Evolutionary conservation across 2,329 filamentous ascomycete genomes (phyloP), one percentile per base, ranked within the genome.

Genomic region (Thelonectria blattea): DNA sequence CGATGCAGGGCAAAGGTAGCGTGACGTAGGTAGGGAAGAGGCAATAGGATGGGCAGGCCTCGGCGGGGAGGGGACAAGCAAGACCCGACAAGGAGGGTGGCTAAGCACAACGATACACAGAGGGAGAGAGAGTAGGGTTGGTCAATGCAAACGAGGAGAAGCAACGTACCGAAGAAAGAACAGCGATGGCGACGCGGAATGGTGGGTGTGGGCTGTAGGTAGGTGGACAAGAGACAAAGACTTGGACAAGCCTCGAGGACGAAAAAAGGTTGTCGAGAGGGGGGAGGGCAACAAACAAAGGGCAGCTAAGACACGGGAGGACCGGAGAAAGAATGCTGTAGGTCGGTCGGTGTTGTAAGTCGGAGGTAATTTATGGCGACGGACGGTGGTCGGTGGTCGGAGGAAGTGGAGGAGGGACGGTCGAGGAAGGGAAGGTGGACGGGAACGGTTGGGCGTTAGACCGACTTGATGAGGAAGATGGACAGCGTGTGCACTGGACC

Each of bases 1-100:
- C 34, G 48, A 50, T 45, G 56, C 56, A 59, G 45, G 45, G 57
- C 37, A 43, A n/a, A 50, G 49, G 56, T 55, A 68, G 55, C 65
- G 67, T 69, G 67, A 69, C 67, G 67, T 69, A 69, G 58, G 34
- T 37, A 37, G 34, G 27, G 27, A 30, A 30, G 27, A 30, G 27
- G 34, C 11, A 37, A 11, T 37, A 11, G 12, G 32, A 11, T 11
- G 12, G 32, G 32, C 32, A 34, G 60, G 58, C 52, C 55, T 49
- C 64, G 54, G 58, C 64, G 58, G 62, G 65, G 58, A 58, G 56
- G 42, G 53, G 54, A 37, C 12, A 15, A 15, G 54, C 43, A 58
- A 56, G 49, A 56, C 52, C 56, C 24, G 27, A 46, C 41, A 41
- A 48, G 34, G 32, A 56, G 48, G 41, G 34, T 48, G 37, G 39